A percentile compares a stretch with the other conserved stretches of the same genome.
phyloP scores from a whole-genome alignment of 345 rosid genomes.

The Eucalyptus tenuipes region DNA sequence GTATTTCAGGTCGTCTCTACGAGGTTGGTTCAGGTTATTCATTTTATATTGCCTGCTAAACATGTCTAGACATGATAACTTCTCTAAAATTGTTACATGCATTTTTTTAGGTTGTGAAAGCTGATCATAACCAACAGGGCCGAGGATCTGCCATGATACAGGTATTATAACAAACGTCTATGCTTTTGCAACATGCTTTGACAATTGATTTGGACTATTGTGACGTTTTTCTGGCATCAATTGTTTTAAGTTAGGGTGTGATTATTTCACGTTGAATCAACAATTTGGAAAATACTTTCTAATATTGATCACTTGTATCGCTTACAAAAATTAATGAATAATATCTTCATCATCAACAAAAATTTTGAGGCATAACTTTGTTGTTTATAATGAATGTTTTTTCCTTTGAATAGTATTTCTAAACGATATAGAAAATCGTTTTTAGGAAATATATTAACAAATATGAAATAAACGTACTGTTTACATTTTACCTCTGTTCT shows the following conservation, averaged over 20 bases:
- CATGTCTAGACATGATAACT: background rate
- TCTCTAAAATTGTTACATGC: background rate
- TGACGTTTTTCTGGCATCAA: background rate
- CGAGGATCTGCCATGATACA: slow-evolving; percentile 93
- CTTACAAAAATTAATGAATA: background rate
- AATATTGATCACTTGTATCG: background rate
- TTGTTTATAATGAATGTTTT: background rate
- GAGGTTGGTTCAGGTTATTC: slow-evolving; percentile 27
- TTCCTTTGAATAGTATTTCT: background rate
- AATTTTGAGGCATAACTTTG: background rate
- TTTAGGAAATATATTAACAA: background rate
- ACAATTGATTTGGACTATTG: background rate
- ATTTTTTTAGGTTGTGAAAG: slow-evolving; percentile 47
- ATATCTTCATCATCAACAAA: background rate
- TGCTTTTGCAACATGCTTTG: background rate
- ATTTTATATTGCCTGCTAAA: background rate
- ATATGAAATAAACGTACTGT: background rate
- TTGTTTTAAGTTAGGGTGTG: background rate
- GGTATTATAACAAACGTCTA: background rate
- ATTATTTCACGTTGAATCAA: background rate
- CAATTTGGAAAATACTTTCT: background rate
- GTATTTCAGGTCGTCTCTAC: slow-evolving; percentile 52
- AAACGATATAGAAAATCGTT: background rate
- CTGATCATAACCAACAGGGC: slow-evolving; percentile 81
- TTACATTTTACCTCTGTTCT: background rate